A percentile compares a stretch with the other conserved stretches of the same genome.
Conservation (phyloP, 306 rosid species). For the Prunus mongolica region DNA sequence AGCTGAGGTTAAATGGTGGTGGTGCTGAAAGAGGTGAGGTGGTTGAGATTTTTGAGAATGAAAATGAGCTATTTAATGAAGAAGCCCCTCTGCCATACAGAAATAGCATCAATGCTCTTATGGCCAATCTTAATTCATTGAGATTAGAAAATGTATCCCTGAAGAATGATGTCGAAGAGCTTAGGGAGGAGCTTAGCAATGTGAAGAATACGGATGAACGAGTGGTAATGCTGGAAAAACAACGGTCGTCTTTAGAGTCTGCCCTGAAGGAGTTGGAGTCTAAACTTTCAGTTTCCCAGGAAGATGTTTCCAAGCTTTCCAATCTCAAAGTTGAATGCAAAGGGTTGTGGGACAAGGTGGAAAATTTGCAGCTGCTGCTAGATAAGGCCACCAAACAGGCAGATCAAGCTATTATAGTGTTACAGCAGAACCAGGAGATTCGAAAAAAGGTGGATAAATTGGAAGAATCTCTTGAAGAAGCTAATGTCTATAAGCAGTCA, state of each 20-base stretch:
- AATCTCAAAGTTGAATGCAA: slow-evolving; percentile 57
- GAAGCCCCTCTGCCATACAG: slow-evolving; percentile 20
- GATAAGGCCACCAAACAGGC: slow-evolving; percentile 75
- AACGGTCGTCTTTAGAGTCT: slow-evolving; percentile 62
- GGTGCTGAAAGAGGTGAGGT: slow-evolving; percentile 34
- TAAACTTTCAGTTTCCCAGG: slow-evolving; percentile 61
- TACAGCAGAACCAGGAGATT: slow-evolving; percentile 85
- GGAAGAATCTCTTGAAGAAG: slow-evolving; percentile 78
- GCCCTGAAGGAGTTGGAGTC: slow-evolving; percentile 65
- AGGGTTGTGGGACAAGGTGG: slow-evolving; percentile 61
- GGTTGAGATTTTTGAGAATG: slow-evolving; percentile 31
- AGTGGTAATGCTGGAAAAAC: slow-evolving; percentile 60
- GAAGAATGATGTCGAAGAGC: slow-evolving; percentile 52
- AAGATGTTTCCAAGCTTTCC: slow-evolving; percentile 61
- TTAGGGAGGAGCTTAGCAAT: slow-evolving; percentile 47
- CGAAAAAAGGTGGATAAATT: slow-evolving; percentile 66
- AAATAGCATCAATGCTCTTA: slow-evolving; percentile 36
- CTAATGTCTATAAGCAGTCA: slow-evolving; percentile 55
- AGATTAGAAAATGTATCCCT: slow-evolving; percentile 65
- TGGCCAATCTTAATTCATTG: slow-evolving; percentile 53
- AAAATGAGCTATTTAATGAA: slow-evolving; percentile 21
- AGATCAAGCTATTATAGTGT: slow-evolving; percentile 59
- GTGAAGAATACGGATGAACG: slow-evolving; percentile 56
- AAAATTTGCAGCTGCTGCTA: slow-evolving; percentile 57
- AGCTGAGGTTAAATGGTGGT: slow-evolving; percentile 34